A percentile compares a stretch with the other conserved stretches of the same genome.
These are phyloP conservation scores for Colletotrichum brevisporum DNA, from an alignment of 2,329 filamentous ascomycete genomes.

Conservation along the genomic window DNA sequence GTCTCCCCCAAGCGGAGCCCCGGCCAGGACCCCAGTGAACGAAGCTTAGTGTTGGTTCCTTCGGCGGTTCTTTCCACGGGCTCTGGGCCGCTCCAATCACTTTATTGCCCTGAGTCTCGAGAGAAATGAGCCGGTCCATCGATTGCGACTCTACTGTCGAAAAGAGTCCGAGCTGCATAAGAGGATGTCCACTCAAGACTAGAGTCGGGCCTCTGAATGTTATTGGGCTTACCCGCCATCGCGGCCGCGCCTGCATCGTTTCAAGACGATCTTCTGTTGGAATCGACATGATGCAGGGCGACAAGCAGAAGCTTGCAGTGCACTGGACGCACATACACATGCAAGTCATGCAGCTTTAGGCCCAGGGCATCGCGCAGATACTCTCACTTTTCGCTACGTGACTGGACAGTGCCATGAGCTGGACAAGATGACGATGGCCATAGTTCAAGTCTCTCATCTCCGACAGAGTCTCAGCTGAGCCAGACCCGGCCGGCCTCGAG, in stretches of 20 bases:
- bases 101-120: constrained; percentile 33
- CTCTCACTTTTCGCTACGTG: constrained; percentile 5
- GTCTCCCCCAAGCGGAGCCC: constrained; percentile 33
- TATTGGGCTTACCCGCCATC: constrained; percentile 26
- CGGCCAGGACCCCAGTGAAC: constrained; percentile 34
- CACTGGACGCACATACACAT: constrained; percentile 35
- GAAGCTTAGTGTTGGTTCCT: constrained; percentile 22
- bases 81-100: constrained; percentile 37
- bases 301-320: constrained; percentile 33
- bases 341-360: constrained; percentile 36
- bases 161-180: constrained; percentile 30
- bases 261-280: constrained; percentile 38
- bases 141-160: constrained; percentile 10
- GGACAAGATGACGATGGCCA: constrained; percentile 27
- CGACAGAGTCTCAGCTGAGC: constrained; percentile 30
- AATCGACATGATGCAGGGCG: constrained; percentile 37
- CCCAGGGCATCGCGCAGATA: constrained; percentile 1
- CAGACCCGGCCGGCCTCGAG: background rate
- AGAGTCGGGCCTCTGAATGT: background rate
- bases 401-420: constrained; percentile 16
- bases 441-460: constrained; percentile 22
- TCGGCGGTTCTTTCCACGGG: constrained; percentile 22
- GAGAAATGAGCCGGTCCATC: constrained; percentile 21
- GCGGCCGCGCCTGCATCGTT: constrained; percentile 39
- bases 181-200: constrained; percentile 19